A percentile compares a stretch with the other conserved stretches of the same genome.
Evolutionary conservation across 202 grass and related monocot species (phyloP).

Genomic region (Zizania palustris): DNA sequence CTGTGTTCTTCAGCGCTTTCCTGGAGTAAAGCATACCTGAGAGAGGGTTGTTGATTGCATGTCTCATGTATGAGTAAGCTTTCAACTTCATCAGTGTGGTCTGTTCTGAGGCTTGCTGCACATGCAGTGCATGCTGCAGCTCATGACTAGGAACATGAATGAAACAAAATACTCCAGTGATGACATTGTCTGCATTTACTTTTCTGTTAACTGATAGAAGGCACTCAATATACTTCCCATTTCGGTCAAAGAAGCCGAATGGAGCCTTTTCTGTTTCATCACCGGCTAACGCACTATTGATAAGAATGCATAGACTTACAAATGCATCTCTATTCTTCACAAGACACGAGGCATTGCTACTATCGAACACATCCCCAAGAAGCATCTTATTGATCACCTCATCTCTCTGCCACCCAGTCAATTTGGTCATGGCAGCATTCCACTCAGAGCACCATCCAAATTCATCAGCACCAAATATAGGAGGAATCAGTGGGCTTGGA

Average conservation of each 20-base stretch:
- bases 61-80: slow-evolving; percentile 79
- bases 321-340: slow-evolving; percentile 80
- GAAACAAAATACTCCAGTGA: slow-evolving; percentile 91
- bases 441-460: slow-evolving; percentile 95
- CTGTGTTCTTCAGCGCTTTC: slow-evolving; percentile 64
- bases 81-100: slow-evolving; percentile 65
- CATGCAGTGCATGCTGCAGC: slow-evolving; percentile 73
- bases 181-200: slow-evolving; percentile 52
- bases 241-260: slow-evolving; percentile 74
- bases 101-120: slow-evolving; percentile 78
- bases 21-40: slow-evolving; percentile 79
- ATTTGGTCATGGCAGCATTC: slow-evolving; percentile 87
- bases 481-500: slow-evolving; percentile 82
- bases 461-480: slow-evolving; percentile 90
- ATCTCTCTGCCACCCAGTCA: slow-evolving; percentile 85
- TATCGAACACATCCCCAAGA: slow-evolving; percentile 84
- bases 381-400: slow-evolving; percentile 92
- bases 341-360: slow-evolving; percentile 62
- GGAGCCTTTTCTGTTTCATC: slow-evolving; percentile 80
- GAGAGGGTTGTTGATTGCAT: slow-evolving; percentile 86
- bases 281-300: slow-evolving; percentile 81
- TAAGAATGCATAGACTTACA: slow-evolving; percentile 75
- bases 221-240: slow-evolving; percentile 67
- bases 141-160: slow-evolving; percentile 86
- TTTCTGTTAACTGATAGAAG: slow-evolving; percentile 87